Evolutionary conservation across 2,329 filamentous ascomycete species (phyloP), one percentile per base, ranked within the genome.

Genomic region (Aureobasidium leucospermi): DNA sequence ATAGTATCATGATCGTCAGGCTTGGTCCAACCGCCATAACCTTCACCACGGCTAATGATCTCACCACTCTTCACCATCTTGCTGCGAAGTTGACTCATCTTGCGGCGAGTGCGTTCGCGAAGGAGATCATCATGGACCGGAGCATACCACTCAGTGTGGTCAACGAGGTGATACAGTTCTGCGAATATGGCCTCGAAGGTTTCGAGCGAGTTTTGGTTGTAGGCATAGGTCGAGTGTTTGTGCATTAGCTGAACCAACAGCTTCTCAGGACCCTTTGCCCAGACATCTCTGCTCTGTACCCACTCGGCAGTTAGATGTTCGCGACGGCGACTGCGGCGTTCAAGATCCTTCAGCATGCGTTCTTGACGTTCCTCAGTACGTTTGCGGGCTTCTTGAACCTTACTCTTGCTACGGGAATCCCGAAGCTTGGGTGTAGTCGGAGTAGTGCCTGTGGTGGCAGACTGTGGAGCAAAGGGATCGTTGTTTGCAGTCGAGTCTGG

Each of bases 1-100:
- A 69, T 67, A 8, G 68, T 69, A 58, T 68, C 70, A 63, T 70
- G 42, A 7, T 48, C 65, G 38, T 70, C 68, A 5, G 67, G 66
- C 57, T 69, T 69, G 45, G 66, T 65, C 60, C 68, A 71, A 10
- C 69, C 69, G 42, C 55, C 65, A 53, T 69, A 71, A 28, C 66
- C 68, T 57, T 71, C 70, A 6, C 63, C 62, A 5, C 69, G 66
- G 19, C 64, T 61, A 32, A 73, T 59, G 31, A 73, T 73, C 60
- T 73, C 70, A 31, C 70, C 70, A n/a, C 67, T 69, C 66, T 72
- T 72, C 52, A 69, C 68, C 70, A 73, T 73, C 62, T 72, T 72
- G 39, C 67, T 68, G 38, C 70, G 67, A n/a, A 73, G 62, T 55
- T 71, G 69, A 9, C 66, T 68, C 70, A 73, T 72, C 60, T 73